Evolutionary conservation across 163 green algal species (phyloP), one percentile per base, ranked within the genome.

Genomic region (Trebouxia gelatinosa): DNA sequence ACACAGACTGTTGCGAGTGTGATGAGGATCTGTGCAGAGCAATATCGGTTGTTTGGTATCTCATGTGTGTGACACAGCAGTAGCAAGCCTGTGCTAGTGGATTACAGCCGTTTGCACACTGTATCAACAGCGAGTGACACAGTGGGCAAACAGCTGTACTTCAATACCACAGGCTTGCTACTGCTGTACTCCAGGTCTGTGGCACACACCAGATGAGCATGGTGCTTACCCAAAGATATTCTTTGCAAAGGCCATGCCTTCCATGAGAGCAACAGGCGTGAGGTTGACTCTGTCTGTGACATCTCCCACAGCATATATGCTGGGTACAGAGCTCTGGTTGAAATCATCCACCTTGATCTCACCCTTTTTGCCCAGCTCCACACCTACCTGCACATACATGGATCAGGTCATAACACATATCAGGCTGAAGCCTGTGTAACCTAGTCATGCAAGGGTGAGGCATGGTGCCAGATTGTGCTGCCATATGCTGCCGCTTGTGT

Each of bases 231-330:
- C 80, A 58, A 84, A 84, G 21, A 66, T 65, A 2, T 78, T 74
- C 51, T 67, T 67, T 21, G 80, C 74, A 70, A 84, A 84, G 40
- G 74, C 74, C 80, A 84, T 84, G 66, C 80, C 80, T 86, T 98
- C 94, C 93, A 97, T 97, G 4, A 98, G 84, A 6, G 93, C 94
- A 39, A 98, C 92, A 37, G 93, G 93, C 0, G 92, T 97, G 17
- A 90, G 81, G 71, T 90, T 85, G 77, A 97, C 88, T 68, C 91
- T 87, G 81, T 95, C 83, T 7, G 91, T 97, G 29, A 96, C 92
- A 82, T 98, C 94, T 11, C 94, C 94, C 26, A 97, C 84, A 3
- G 94, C 92, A 85, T 86, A 97, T 65, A 98, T 94, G 81, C 76
- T 90, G 21, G 91, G 88, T 43, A 97, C 90, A 40, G 32, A 67